Evolutionary conservation across 2,329 filamentous ascomycete genomes (phyloP), one percentile per base, ranked within the genome.

Genomic region (Fusarium cyanostomum): DNA sequence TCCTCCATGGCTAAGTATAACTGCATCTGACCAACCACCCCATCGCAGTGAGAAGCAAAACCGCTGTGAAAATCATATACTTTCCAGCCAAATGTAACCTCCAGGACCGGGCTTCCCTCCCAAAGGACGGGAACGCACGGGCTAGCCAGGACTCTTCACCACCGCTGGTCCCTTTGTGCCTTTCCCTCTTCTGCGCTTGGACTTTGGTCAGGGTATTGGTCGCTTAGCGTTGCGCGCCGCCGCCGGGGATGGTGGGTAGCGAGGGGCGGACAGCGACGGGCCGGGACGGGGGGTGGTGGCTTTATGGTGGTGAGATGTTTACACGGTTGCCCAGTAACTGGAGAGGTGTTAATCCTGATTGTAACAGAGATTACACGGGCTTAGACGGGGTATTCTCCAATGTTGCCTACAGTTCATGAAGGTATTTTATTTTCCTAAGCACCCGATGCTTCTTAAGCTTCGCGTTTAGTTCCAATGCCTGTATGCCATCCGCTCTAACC

Each of bases 181-280:
- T 42, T 49, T 39, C 24, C 35, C 37, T 37, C 37, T 13, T 34
- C 33, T 39, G 39, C 57, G 56, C 48, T 58, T 62, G 37, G 43
- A 48, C 41, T 46, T 16, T 30, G 18, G n/a, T 15, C 31, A 26
- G 28, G 56, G 48, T 44, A 37, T 57, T 43, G 52, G n/a, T 6
- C 24, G 28, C 30, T 39, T 63, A 59, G 60, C 53, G 59, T 48
- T 16, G 26, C 37, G 58, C 44, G 46, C 59, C 37, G 27, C 48
- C 51, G 28, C 53, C 43, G 31, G 16, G 49, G 60, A 44, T 21
- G 21, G 21, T 21, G 21, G 21, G 21, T 21, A 21, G 21, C 21
- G 30, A 26, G 53, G 44, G 35, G 48, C 58, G 46, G 59, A 50
- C 53, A 53, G 53, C 53, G 59, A 42, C 53, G 60, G 60, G 59